These are phyloP conservation scores for Geosmithia flava DNA, from an alignment of 2,329 filamentous ascomycete genomes.

Conservation along the genomic window DNA sequence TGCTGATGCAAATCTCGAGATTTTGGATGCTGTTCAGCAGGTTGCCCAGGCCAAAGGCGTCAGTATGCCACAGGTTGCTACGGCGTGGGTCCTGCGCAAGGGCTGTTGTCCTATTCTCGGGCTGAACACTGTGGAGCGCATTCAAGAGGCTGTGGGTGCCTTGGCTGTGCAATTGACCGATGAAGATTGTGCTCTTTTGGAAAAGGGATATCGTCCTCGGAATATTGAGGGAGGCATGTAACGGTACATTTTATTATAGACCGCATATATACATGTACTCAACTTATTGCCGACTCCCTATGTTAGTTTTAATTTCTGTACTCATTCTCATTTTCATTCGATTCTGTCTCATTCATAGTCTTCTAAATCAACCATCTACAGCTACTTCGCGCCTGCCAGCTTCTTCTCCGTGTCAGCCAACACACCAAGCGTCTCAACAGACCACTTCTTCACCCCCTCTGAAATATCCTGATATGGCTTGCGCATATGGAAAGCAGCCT, in stretches of 20 bases:
- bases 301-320: no score
- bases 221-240: slow-evolving; percentile 11
- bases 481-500: slow-evolving; percentile 25
- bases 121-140: slow-evolving; percentile 42
- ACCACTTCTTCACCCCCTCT: slow-evolving; percentile 26
- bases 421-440: slow-evolving; percentile 24
- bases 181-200: slow-evolving; percentile 48
- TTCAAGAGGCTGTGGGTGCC: slow-evolving; percentile 45
- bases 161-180: slow-evolving; percentile 34
- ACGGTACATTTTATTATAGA: neutral
- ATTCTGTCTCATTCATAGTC: no score
- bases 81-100: slow-evolving; percentile 48
- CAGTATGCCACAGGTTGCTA: slow-evolving; percentile 51
- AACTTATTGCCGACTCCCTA: no score
- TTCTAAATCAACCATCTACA: neutral
- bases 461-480: slow-evolving; percentile 26
- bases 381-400: neutral
- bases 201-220: slow-evolving; percentile 48
- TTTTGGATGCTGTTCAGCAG: slow-evolving; percentile 32
- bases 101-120: slow-evolving; percentile 49
- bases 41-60: slow-evolving; percentile 39
- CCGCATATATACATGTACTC: no score
- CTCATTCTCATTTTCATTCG: no score
- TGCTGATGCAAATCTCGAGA: slow-evolving; percentile 13
- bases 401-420: slow-evolving; percentile 18